Base-by-base conservation (phyloP, 768 basidiomycete genomes). In the Neoboletus magnificus region DNA sequence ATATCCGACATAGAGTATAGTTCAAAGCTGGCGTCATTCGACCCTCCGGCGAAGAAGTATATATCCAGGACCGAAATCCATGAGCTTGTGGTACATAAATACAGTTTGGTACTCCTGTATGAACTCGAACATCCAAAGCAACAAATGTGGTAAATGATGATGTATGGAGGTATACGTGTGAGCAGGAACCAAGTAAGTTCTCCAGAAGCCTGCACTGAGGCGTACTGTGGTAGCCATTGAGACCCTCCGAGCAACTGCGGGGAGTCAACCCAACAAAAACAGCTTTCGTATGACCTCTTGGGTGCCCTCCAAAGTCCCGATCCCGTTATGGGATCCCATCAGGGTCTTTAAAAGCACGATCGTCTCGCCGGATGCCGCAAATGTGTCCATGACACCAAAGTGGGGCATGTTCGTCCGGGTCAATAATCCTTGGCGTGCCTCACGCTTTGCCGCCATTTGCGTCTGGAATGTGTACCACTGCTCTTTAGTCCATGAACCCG, bases 261-360 rank as follows among this genome's bases (percentile, higher is more conserved):
- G 15, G 29, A 6, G 29, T 63, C 53, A 63, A 10, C 43, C 46
- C 52, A 70, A 50, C 41, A 58, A 70, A 51, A 70, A 70, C 11
- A 68, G 16, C 11, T 56, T 65, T 35, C 70, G 66, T 22, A 84
- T 78, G 13, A 81, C 72, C 67, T 89, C 87, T 59, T 90, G 86
- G 22, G 89, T 80, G 9, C 87, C 88, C 57, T 90, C 87, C 32
- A 82, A 71, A 3, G 78, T 69, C 13, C 82, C 82, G 44, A 89
- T 68, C 55, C 76, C 74, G 54, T 82, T 78, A 63, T 91, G 89
- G 0, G 74, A 74, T 8, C 89, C 88, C 57, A 75, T 76, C 27
- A 73, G 60, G 1, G 83, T 83, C 70, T 82, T 82, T 41, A 88
- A 69, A 49, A 86, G 74, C 6, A 80, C 78, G 8, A 89, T 76